Base-by-base conservation (phyloP, 176 grass and related monocot genomes). In the Oryza meyeriana region DNA sequence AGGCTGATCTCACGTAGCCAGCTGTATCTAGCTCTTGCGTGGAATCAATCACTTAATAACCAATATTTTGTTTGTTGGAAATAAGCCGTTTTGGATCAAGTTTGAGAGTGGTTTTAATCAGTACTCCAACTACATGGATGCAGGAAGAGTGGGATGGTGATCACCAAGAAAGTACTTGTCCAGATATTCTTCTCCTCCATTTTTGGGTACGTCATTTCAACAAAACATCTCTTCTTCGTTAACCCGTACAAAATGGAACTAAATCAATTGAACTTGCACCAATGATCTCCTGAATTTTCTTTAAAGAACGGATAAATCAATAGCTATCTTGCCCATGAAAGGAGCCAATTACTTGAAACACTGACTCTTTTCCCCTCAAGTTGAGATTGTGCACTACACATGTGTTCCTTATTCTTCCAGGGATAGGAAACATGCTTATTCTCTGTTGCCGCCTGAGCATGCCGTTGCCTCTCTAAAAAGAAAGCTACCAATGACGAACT, bases 141-240 rank as follows among this genome's bases (percentile, higher is more conserved):
- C 88, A 96, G 90, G 63, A 79, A 82, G 50, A 89, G 85, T 48
- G 35, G 86, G 12, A 78, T 64, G 80, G 64, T 31, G 27, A 72
- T 96, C 59, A 90, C 86, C 24, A 87, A 85, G 73, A 93, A 89
- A 84, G 77, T 90, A 25, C 55, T 96, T 18, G 32, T 87, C 61
- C 90, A 96, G 81, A 87, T 96, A 61, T 93, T 96, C 67, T 29
- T 96, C 16, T 88, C 88, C 62, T 96, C 93, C 50, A 88, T 96
- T 66, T 96, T 93, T 81, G 93, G 93, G 93, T 96, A 88, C 26
- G 88, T 16, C 28, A 67, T 13, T 81, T 61, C 40, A 61, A 76
- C 39, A 75, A 36, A 26, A 24, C 71, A 45, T n/a, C 13, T 36
- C 22, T 25, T 18, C 33, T 22, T 35, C 33, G 9, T 40, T 35